Evolutionary conservation across 192 early-diverging fungal genomes (phyloP).

Genomic region (Coemansia sp.): DNA sequence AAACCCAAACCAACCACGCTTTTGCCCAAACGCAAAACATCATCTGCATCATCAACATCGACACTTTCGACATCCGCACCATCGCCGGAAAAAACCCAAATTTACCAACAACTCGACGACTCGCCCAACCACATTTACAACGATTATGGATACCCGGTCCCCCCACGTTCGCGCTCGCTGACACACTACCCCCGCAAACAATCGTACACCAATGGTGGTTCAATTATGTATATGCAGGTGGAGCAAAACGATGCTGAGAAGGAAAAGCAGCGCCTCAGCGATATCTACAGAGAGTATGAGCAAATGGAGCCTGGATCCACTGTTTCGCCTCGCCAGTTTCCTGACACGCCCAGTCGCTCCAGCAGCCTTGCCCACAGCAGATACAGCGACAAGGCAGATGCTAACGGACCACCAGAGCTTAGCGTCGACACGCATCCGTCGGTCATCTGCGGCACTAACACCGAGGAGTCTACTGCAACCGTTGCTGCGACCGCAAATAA

Average conservation of each 20-base stretch:
- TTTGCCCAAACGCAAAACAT: slow-evolving; percentile 19
- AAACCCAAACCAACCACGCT: slow-evolving; percentile 9
- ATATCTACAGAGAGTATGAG: slow-evolving; percentile 40
- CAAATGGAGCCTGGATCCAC: slow-evolving; percentile 12
- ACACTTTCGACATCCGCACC: slow-evolving; percentile 6
- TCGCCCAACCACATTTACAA: slow-evolving; percentile 6
- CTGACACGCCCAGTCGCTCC: slow-evolving; percentile 28
- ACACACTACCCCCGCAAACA: slow-evolving; percentile 16
- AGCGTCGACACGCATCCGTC: slow-evolving; percentile 35
- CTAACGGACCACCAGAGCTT: slow-evolving; percentile 8
- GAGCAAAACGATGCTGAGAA: slow-evolving; percentile 19
- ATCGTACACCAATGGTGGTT: neutral
- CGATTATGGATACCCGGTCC: slow-evolving; percentile 22
- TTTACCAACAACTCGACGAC: neutral
- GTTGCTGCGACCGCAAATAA: neutral
- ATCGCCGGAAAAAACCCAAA: neutral
- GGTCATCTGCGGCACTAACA: neutral
- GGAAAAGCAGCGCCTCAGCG: slow-evolving; percentile 37
- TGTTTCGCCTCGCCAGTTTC: slow-evolving; percentile 12
- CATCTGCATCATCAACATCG: slow-evolving; percentile 4
- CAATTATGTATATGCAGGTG: slow-evolving; percentile 30
- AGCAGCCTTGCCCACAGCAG: slow-evolving; percentile 38
- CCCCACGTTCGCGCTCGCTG: slow-evolving; percentile 45
- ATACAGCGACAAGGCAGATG: neutral
- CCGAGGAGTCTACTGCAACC: neutral